Percentiles rank a stretch among this genome's conserved stretches.
Conservation (phyloP, 768 basidiomycete genomes). For the Mycena galericulata region DNA sequence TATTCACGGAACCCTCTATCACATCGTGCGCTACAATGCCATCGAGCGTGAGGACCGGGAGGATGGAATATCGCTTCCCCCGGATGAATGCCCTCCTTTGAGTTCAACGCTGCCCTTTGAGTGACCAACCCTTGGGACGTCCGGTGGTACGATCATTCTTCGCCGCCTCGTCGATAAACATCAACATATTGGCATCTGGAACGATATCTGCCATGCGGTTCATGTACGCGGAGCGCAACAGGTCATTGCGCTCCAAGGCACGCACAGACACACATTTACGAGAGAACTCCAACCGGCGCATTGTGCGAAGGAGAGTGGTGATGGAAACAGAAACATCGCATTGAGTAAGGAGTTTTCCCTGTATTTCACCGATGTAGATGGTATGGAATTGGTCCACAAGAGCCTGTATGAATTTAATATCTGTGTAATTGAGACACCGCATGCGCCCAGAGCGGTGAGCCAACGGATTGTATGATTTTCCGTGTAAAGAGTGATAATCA, state of each 20-base stretch:
- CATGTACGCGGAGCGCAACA: slow-evolving; percentile 39
- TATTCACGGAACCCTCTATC: slow-evolving; percentile 39
- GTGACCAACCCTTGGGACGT: neutral
- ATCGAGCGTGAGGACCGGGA: slow-evolving; percentile 36
- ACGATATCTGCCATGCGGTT: slow-evolving; percentile 6
- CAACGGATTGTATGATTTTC: slow-evolving; percentile 16
- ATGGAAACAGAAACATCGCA: slow-evolving; percentile 28
- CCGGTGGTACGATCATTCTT: neutral
- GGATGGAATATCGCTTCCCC: slow-evolving; percentile 36
- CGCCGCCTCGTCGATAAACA: neutral
- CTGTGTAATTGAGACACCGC: slow-evolving; percentile 1
- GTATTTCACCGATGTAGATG: slow-evolving; percentile 31
- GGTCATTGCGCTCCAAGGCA: slow-evolving; percentile 44
- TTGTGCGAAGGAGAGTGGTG: slow-evolving; percentile 34
- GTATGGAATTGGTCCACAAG: slow-evolving; percentile 15
- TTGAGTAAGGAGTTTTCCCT: slow-evolving; percentile 26
- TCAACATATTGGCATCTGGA: neutral
- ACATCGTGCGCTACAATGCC: too few relatives aligned
- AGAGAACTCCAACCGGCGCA: slow-evolving; percentile 38
- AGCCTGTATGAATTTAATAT: slow-evolving; percentile 6
- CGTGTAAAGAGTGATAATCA: neutral
- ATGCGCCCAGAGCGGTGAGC: slow-evolving; percentile 10
- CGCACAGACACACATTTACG: slow-evolving; percentile 39
- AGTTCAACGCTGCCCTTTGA: slow-evolving; percentile 11
- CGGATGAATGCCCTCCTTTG: slow-evolving; percentile 24